These are phyloP conservation scores for Alternaria atra DNA, from an alignment of 2,329 filamentous ascomycete species.

Conservation along the genomic window DNA sequence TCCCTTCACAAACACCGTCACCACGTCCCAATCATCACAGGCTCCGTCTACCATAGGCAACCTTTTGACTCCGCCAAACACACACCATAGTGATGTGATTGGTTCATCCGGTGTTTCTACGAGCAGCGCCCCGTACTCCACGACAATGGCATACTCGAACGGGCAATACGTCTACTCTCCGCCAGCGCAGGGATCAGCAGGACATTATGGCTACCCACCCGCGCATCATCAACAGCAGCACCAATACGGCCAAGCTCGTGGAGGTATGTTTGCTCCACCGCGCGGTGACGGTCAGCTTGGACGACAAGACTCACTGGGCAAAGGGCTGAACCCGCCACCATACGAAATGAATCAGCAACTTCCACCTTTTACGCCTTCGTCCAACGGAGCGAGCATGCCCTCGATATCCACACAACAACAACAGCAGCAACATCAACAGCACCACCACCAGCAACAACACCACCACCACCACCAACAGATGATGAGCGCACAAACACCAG, in stretches of 20 bases:
- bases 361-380: constrained; percentile 68
- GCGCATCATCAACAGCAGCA: constrained; percentile 43
- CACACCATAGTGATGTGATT: constrained; percentile 67
- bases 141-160: constrained; percentile 66
- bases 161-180: constrained; percentile 69
- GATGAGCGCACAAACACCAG: constrained; percentile 56
- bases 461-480: constrained; percentile 52
- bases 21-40: constrained; percentile 57
- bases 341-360: constrained; percentile 70
- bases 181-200: constrained; percentile 63
- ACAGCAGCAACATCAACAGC: constrained; percentile 17
- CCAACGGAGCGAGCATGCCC: constrained; percentile 60
- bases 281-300: constrained; percentile 63
- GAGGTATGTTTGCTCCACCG: constrained; percentile 64
- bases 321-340: constrained; percentile 71
- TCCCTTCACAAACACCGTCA: constrained; percentile 52
- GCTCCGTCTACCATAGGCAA: constrained; percentile 61
- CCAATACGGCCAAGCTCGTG: constrained; percentile 43
- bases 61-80: constrained; percentile 69
- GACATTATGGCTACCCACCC: constrained; percentile 63
- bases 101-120: constrained; percentile 70
- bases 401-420: constrained; percentile 55
- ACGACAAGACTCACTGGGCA: constrained; percentile 66
- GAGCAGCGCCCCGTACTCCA: constrained; percentile 64
- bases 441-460: constrained; percentile 46